Base-by-base conservation (phyloP, 495 filamentous ascomycete species). In the Aspergillus mulundensis region DNA sequence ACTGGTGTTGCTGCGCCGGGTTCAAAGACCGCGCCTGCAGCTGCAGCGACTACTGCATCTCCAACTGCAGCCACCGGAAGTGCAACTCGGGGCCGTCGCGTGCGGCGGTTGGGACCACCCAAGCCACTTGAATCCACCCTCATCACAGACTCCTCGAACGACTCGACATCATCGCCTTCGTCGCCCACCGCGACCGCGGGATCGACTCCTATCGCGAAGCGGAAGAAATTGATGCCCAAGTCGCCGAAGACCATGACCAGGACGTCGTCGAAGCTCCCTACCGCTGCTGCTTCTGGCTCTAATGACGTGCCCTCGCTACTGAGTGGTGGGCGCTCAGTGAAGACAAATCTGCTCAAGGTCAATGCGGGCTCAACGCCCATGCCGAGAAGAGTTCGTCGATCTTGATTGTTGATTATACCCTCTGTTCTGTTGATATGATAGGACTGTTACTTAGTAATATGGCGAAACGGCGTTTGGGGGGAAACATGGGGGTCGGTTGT, bases 331-430 rank as follows among this genome's bases (percentile, higher is more conserved):
- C 54, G 54, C 53, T 57, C 63, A 11, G 63, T 67, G 7, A 69
- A 67, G 56, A 71, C 68, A 58, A 72, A 57, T 56, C 54, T 70
- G 50, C 46, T 72, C 43, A 64, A 72, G 59, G 58, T 69, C 19
- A 67, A 65, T 52, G 73, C 73, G 18, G 75, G 72, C 32, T 74
- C 71, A 44, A 78, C 72, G 0, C 73, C 73, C 24, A 70, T 72
- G 55, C 68, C 72, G 54, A 66, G 65, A 19, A 69, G 73, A 34
- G 61, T 78, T 41, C 72, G 75, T 30, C 65, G 71, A 48, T 45
- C 64, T 41, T 73, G 53, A 68, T 8, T 21, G 15, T 34, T 47
- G n/a, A 32, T 41, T 40, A 32, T 44, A 40, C 30, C 41, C 19
- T 55, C 32, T 57, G 23, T 24, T 56, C 21, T 30, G 16, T 23